Evolutionary conservation across 2,329 filamentous ascomycete species (phyloP), one percentile per base, ranked within the genome.

Genomic region (Trichophyton mentagrophytes): DNA sequence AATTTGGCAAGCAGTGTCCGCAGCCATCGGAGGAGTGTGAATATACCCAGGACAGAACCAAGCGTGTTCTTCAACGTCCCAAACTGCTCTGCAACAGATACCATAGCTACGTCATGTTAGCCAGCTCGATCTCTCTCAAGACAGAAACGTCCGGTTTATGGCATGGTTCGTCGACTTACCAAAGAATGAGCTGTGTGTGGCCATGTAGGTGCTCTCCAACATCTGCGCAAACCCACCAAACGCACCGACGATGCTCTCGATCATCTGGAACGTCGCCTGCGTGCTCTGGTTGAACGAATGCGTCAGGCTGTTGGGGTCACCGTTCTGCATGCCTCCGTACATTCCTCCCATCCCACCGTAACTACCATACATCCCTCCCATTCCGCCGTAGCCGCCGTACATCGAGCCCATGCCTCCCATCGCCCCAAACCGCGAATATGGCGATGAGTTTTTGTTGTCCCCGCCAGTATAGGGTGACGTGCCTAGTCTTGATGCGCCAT

Each of bases 141-240:
- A 15, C 22, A 30, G n/a, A 46, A 15, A 20, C 3, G 3, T 46
- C 15, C 15, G 1, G 2, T 27, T 9, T 53, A 4, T 27, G n/a
- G 58, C 13, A n/a, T 20, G n/a, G 1, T 22, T 9, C 1, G 3
- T 57, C 9, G 3, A 76, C 87, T 69, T 82, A 96, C 90, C 91
- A 70, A 97, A 99, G 75, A 99, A 99, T 60, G 90, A 96, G 4
- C 91, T 96, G 75, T 99, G 93, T 0, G 93, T 99, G 33, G 95
- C 93, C 95, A 99, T 99, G 69, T 96, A 99, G 9, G 93, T 97
- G 78, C 93, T 97, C 77, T 99, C 93, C 30, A 99, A 81, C 93
- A 99, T 99, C 78, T 99, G 93, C 11, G 95, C 90, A 71, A 99
- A 97, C 0, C 95, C 93, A 20, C 91, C 91, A 78, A 99, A 99